Conservation (phyloP, 208 protist genomes). For the Balamuthia mandrillaris region DNA sequence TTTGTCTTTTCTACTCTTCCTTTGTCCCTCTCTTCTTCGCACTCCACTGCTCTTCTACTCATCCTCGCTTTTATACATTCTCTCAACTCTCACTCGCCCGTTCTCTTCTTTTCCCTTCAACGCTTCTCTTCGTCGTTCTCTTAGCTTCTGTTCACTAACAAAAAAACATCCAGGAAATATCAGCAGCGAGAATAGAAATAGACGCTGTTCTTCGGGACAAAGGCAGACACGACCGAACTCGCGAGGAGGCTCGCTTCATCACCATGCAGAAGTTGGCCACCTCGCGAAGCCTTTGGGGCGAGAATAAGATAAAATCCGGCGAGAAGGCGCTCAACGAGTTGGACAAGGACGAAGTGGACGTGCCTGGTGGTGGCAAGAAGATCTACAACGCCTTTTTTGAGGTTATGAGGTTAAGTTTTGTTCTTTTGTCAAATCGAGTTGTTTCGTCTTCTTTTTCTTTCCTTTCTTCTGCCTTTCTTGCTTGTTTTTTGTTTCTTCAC, state of each 20-base stretch:
- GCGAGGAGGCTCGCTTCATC: not conserved
- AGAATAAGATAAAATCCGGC: not conserved
- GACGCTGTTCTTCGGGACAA: not conserved
- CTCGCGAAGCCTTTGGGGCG: too few relatives aligned
- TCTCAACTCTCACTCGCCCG: not conserved
- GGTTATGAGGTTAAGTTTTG: not conserved
- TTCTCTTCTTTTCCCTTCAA: not conserved
- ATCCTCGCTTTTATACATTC: not conserved
- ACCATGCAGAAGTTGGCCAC: not conserved
- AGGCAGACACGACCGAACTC: not conserved
- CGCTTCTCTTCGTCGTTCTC: not conserved
- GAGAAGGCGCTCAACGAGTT: not conserved
- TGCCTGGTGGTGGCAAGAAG: not conserved
- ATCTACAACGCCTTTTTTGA: not conserved
- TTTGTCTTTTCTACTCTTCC: too few relatives aligned
- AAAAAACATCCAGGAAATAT: too few relatives aligned
- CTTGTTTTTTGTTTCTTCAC: not conserved
- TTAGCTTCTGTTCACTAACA: not conserved
- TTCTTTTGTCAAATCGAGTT: not conserved
- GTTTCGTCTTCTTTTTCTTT: not conserved
- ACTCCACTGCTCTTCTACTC: not conserved
- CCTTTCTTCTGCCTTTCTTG: not conserved
- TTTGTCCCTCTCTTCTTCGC: not conserved
- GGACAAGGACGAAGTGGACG: not conserved
- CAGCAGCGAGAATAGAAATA: too few relatives aligned